Conservation (phyloP, 2,329 filamentous ascomycete genomes). For the Colletotrichum melonis region DNA sequence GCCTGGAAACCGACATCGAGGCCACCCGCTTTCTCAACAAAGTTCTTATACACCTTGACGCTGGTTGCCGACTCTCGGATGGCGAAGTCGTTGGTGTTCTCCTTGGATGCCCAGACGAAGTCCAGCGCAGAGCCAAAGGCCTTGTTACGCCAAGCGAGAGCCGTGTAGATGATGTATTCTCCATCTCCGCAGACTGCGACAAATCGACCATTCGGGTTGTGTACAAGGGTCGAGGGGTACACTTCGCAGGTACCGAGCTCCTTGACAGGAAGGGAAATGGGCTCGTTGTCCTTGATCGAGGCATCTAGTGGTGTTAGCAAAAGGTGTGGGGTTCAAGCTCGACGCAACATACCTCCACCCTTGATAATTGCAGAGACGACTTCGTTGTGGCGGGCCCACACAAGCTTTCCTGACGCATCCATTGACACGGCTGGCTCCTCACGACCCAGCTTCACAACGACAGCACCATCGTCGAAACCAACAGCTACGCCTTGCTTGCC, state of each 20-base stretch:
- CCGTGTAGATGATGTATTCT: conserved; percentile 99
- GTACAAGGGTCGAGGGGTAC: conserved; percentile 92
- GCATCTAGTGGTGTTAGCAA: conserved; percentile 67
- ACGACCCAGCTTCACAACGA: conserved; percentile 96
- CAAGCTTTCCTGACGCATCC: conserved; percentile 94
- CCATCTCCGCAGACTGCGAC: conserved; percentile 88
- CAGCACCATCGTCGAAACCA: conserved; percentile 96
- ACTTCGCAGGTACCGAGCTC: conserved; percentile 97
- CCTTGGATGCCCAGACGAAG: conserved; percentile 96
- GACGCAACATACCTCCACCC: conserved; percentile 69
- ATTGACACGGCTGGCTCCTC: conserved; percentile 98
- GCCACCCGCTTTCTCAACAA: conserved; percentile 89
- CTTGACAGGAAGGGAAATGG: conserved; percentile 88
- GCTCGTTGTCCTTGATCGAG: conserved; percentile 86
- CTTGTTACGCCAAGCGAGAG: conserved; percentile 96
- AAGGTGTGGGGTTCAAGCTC: not conserved
- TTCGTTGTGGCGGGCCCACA: conserved; percentile 96
- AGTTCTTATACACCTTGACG: conserved; percentile 98
- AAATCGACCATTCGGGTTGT: conserved; percentile 95
- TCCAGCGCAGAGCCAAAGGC: conserved; percentile 95
- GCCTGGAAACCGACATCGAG: conserved; percentile 96
- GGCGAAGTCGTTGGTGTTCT: conserved; percentile 98
- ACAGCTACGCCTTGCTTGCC: conserved; percentile 95
- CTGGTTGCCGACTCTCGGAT: conserved; percentile 94
- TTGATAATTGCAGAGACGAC: conserved; percentile 96